Base-by-base conservation (phyloP, 805 yeast genomes). In the Pichia scutulata region DNA sequence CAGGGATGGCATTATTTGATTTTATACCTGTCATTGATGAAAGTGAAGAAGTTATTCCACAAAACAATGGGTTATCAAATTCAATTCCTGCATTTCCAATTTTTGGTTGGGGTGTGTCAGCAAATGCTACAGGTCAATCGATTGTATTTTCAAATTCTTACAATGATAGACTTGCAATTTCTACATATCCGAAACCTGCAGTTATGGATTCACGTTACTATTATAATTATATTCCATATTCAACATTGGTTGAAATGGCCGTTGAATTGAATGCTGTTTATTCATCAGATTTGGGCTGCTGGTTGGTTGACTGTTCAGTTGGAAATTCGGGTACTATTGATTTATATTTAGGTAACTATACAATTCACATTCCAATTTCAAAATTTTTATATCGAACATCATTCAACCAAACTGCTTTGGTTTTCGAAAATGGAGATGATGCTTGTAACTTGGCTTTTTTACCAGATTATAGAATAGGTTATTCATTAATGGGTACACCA, bases 241-340 rank as follows among this genome's bases (percentile, higher is more conserved):
- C 75, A 43, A 61, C 78, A 6, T 68, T 86, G 41, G 71, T 85
- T 46, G 78, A 77, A 56, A 64, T 86, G 28, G 88, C 90, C 0
- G 71, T 84, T 24, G 90, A 86, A 64, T 67, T 82, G 39, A 81
- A 82, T 58, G 92, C 92, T 0, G 76, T 72, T 54, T 86, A 78
- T 60, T 72, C 76, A 3, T 62, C 66, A 4, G 68, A 70, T 7
- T 59, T 71, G 7, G 69, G 68, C 23, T 58, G 73, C 18, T 86
- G 92, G 92, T 57, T 83, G 16, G 82, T 82, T 14, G 75, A 76
- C 51, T 86, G 93, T 67, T 66, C 74, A 13, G 66, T 83, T 16
- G 73, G 71, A 1, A 57, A 65, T 5, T 64, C 73, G 23, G 89
- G 87, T 1, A 66, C 74, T 0, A 49, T 86, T 9, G 71, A 74